These are phyloP conservation scores for Blastocystis sp. DNA, from an alignment of 352 stramenopile species.

Conservation along the genomic window DNA sequence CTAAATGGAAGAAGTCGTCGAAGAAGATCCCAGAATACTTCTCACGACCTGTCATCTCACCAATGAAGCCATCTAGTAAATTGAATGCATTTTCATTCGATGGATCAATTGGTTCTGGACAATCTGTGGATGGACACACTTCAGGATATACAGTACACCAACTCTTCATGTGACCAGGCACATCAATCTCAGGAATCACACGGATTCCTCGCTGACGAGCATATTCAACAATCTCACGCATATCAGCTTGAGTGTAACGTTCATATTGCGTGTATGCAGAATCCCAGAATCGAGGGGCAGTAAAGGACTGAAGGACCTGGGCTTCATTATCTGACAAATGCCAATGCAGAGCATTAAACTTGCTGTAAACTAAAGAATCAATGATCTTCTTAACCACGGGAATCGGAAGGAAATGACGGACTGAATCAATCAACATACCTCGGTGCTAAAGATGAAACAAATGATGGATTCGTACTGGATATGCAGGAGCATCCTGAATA, in stretches of 20 bases:
- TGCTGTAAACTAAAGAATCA: slow-evolving; percentile 65
- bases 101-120: slow-evolving; percentile 64
- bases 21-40: slow-evolving; percentile 65
- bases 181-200: slow-evolving; percentile 71
- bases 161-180: slow-evolving; percentile 69
- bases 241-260: slow-evolving; percentile 67
- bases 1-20: slow-evolving; percentile 70
- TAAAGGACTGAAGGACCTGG: slow-evolving; percentile 57
- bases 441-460: slow-evolving; percentile 64
- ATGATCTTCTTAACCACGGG: slow-evolving; percentile 64
- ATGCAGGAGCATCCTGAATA: slow-evolving; percentile 67
- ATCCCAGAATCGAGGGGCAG: slow-evolving; percentile 66
- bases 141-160: slow-evolving; percentile 66
- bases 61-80: slow-evolving; percentile 65
- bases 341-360: slow-evolving; percentile 70
- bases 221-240: slow-evolving; percentile 68
- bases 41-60: slow-evolving; percentile 61
- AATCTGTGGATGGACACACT: slow-evolving; percentile 63
- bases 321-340: slow-evolving; percentile 66
- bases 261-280: slow-evolving; percentile 63
- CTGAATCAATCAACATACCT: slow-evolving; percentile 72
- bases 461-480: slow-evolving; percentile 37
- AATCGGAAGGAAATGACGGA: slow-evolving; percentile 71
- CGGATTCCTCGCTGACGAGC: slow-evolving; percentile 68
- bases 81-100: slow-evolving; percentile 64